Evolutionary conservation across 176 grass and related monocot genomes (phyloP), one percentile per base, ranked within the genome.

Genomic region (Carex scoparia): DNA sequence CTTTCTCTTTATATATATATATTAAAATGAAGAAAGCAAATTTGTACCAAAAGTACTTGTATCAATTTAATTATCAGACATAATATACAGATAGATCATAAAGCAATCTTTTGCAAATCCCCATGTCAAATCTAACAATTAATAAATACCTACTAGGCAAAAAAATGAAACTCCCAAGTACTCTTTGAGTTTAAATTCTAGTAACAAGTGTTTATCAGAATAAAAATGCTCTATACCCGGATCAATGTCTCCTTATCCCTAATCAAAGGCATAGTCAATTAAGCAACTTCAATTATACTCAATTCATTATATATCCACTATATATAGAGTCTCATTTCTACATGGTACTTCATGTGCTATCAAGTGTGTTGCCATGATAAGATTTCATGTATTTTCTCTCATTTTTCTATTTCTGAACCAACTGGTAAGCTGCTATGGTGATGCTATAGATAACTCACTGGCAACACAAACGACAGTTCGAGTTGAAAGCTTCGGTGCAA

Each of bases 401-500:
- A n/a, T 68, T 53, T 83, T 69, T 69, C 48, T 83, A 18, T 67
- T 65, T 9, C 64, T 83, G 6, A 69, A 53, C 59, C 61, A 82
- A 67, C 27, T 80, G 61, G 79, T 79, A 31, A 14, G 72, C 28
- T 69, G 27, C 65, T 63, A 68, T 65, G 72, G 28, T 42, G 35
- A 48, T 69, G 16, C 46, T 4, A 44, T 71, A 83, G 83, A 10
- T 13, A 79, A 30, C 10, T 86, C 83, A 18, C 27, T 81, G 7
- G 42, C 68, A 46, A 85, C 83, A 27, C 85, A 35, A 69, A 75
- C 65, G 5, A 73, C 84, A 30, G 70, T 89, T 58, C 82, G 46
- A 85, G 89, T 94, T 19, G 79, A 38, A 27, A 81, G n/a, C 61
- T 84, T 87, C 40, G 87, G 92, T 19, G 85, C 87, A 76, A 82